Base-by-base conservation (phyloP, 768 basidiomycete species). In the Phanerochaete carnosa region DNA sequence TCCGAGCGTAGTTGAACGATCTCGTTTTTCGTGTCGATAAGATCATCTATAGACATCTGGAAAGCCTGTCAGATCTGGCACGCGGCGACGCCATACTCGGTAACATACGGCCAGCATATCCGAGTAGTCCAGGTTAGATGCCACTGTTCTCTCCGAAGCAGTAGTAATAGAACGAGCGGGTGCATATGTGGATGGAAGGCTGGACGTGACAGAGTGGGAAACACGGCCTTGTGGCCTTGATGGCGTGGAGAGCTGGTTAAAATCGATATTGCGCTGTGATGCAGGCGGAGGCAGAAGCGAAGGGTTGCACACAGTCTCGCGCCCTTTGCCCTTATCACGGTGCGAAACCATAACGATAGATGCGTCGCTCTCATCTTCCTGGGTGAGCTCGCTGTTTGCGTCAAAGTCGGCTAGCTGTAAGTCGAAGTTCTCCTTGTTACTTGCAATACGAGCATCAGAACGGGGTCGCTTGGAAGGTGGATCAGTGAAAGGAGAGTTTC, bases 391-490 rank as follows among this genome's bases (percentile, higher is more conserved):
- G 15, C 29, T 49, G 23, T 49, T 29, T n/a, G 29, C 2, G 15
- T 58, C 49, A 33, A 59, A 13, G n/a, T 53, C 52, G 15, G 28
- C 64, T 9, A 19, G 39, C 4, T 43, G 11, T 19, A 19, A 4
- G 19, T 43, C 39, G 6, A 65, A 16, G 47, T 70, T 70, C 60
- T 76, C 75, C 46, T 71, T 70, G 55, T 72, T 47, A 33, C 51
- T 52, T 3, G 30, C 0, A 65, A 16, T 28, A 9, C 50, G 58
- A n/a, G 52, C 3, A 26, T 6, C 63, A 51, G 15, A 68, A 62
- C 26, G 73, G 72, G 63, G 35, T 6, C 78, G 76, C 50, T 79
- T 79, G 12, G 60, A 56, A 6, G 49, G 45, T 0, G 64, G 68
- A 0, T 65, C 13, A 11, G 46, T 52, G 12, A 60, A 71, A 0